Evolutionary conservation across 352 stramenopile species (phyloP), one percentile per base, ranked within the genome.

Genomic region (Pythium vanterpoolii): DNA sequence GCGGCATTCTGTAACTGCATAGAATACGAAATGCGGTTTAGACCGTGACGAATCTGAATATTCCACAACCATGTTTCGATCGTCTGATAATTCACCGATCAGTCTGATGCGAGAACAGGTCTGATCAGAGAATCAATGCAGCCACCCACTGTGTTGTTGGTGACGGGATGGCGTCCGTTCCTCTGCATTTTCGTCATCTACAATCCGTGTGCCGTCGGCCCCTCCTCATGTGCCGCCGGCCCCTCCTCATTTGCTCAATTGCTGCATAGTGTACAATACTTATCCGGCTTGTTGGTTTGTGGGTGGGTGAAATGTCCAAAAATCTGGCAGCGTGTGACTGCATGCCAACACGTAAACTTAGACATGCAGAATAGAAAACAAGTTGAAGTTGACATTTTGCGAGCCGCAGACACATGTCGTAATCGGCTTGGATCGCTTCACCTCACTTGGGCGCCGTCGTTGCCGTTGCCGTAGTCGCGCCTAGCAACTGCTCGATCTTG

Each of bases 401-500:
- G n/a, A n/a, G n/a, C n/a, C n/a, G n/a, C n/a, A n/a, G n/a, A n/a
- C n/a, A n/a, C n/a, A n/a, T n/a, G n/a, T n/a, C n/a, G n/a, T n/a
- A n/a, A n/a, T n/a, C n/a, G n/a, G n/a, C n/a, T n/a, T n/a, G n/a
- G n/a, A n/a, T n/a, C n/a, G 44, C 2, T 33, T 9, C 19, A 51
- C 1, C 26, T 56, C 48, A 56, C 48, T 56, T 54, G 19, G 23
- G 26, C n/a, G n/a, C n/a, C n/a, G n/a, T n/a, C n/a, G n/a, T n/a
- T n/a, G n/a, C n/a, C n/a, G n/a, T n/a, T n/a, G n/a, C n/a, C n/a
- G 46, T 19, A 19, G 27, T 44, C 11, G 52, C 48, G 30, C 61
- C 70, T 27, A 79, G 44, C 33, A 79, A 72, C 24, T 60, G 52
- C 40, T 60, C 52, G 52, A 60, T 60, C 40, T 60, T 60, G 39